Conservation (phyloP, 148 eudicot genomes). For the Mesembryanthemum crystallinum region DNA sequence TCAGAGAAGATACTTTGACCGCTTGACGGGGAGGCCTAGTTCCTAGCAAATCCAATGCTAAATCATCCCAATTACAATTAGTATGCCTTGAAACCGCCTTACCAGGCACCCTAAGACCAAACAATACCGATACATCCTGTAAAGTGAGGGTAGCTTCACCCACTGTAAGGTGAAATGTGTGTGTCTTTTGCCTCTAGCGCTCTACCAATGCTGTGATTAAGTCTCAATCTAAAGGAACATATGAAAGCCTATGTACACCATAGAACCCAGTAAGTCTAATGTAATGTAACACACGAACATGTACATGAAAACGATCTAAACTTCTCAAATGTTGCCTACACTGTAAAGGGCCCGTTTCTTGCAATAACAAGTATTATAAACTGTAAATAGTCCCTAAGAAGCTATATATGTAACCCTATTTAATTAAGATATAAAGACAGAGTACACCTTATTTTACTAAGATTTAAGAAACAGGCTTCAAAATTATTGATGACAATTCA, state of each 20-base stretch:
- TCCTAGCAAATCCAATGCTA: too few species aligned
- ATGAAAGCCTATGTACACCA: not conserved
- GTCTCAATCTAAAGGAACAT: not conserved
- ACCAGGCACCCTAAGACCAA: constrained; percentile 11
- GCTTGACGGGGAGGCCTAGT: too few species aligned
- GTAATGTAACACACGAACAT: not conserved
- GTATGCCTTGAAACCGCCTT: too few species aligned
- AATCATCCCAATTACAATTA: too few species aligned
- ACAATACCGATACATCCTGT: constrained; percentile 8
- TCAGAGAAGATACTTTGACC: too few species aligned
- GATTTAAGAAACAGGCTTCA: too few species aligned
- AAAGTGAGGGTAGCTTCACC: constrained; percentile 19
- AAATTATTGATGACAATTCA: too few species aligned
- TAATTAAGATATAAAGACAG: too few species aligned
- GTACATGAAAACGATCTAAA: not conserved
- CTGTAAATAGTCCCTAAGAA: too few species aligned
- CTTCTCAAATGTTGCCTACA: not conserved
- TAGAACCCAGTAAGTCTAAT: not conserved
- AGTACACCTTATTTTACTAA: too few species aligned
- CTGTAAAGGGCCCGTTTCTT: not conserved
- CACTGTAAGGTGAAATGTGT: constrained; percentile 10
- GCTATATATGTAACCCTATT: too few species aligned
- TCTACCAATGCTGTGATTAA: constrained; percentile 17
- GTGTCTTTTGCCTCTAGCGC: constrained; percentile 23
- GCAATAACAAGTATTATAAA: too few species aligned